phyloP scores from a whole-genome alignment of 1,284 basidiomycete species.

The Leccinum holopus region DNA sequence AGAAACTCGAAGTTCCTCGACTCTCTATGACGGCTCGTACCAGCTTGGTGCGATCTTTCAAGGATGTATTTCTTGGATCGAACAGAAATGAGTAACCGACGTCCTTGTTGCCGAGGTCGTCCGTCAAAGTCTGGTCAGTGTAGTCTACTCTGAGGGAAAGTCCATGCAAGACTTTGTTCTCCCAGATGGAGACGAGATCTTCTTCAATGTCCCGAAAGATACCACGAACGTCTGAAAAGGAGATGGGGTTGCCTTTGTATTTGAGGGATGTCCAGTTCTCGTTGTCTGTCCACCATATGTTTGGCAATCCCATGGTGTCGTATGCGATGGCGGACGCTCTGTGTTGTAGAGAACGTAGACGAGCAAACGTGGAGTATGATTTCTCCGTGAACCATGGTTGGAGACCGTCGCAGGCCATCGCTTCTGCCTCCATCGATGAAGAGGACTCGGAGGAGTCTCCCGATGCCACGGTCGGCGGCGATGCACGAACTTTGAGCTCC shows the following conservation, averaged over 20 bases:
- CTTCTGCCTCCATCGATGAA: too few relatives aligned
- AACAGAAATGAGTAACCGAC: too few relatives aligned
- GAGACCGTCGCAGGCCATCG: neutral
- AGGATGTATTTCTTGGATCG: too few relatives aligned
- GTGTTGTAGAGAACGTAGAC: constrained; percentile 24
- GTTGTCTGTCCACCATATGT: constrained; percentile 29
- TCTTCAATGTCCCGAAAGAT: constrained; percentile 21
- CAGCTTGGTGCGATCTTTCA: too few relatives aligned
- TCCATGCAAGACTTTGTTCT: constrained; percentile 19
- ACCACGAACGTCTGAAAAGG: constrained; percentile 3
- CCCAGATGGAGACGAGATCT: constrained; percentile 12
- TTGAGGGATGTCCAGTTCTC: constrained; percentile 12
- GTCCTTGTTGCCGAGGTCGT: too few relatives aligned
- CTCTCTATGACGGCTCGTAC: neutral
- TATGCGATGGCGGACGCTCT: constrained; percentile 21
- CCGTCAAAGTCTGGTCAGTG: too few relatives aligned
- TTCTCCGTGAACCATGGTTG: constrained; percentile 25
- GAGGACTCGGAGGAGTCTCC: too few relatives aligned
- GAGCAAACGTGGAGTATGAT: constrained; percentile 22
- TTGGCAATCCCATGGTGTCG: constrained; percentile 16
- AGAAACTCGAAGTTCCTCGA: rapidly evolving
- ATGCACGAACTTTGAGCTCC: constrained; percentile 17
- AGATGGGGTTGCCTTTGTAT: constrained; percentile 23
- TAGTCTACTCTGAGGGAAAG: neutral
- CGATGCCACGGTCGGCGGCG: neutral